Evolutionary conservation across 169 alveolate genomes (phyloP).

Genomic region (Eimeria maxima): DNA sequence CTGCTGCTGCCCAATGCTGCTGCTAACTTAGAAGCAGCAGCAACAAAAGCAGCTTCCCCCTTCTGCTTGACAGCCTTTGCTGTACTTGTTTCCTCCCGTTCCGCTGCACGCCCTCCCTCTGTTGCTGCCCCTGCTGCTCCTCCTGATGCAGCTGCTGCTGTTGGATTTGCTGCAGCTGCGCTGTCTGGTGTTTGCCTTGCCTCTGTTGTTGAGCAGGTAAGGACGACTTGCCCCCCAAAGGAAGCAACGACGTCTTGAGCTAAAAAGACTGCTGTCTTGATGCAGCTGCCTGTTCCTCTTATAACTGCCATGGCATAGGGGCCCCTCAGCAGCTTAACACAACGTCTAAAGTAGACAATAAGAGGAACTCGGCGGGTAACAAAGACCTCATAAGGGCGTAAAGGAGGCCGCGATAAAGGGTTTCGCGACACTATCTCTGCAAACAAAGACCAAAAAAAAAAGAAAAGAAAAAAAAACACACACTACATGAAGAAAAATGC

Average conservation of each 20-base stretch:
- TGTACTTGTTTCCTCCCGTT: background rate
- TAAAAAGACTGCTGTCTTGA: conserved; percentile 74
- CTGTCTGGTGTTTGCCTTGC: background rate
- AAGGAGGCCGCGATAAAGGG: conserved; percentile 70
- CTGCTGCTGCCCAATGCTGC: conserved; percentile 14
- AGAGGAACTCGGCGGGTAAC: conserved; percentile 78
- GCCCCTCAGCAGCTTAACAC: conserved; percentile 65
- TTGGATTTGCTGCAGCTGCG: background rate
- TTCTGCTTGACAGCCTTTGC: background rate
- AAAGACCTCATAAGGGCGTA: conserved; percentile 75
- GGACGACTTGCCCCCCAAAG: conserved; percentile 54
- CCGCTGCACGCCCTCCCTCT: background rate
- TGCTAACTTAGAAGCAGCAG: conserved; percentile 52
- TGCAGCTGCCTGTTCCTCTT: conserved; percentile 78
- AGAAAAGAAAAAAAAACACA: too few relatives aligned
- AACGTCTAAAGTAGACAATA: conserved; percentile 72
- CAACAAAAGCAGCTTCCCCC: conserved; percentile 44
- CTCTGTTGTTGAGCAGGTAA: background rate
- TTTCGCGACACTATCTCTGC: conserved; percentile 32
- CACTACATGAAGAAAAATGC: background rate
- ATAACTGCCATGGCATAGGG: conserved; percentile 41
- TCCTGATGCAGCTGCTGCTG: background rate
- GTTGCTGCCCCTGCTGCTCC: background rate
- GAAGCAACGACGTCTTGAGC: conserved; percentile 79
- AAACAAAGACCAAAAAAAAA: background rate